A percentile compares a stretch with the other conserved stretches of the same genome.
These are phyloP conservation scores for Phytophthora hibernalis DNA, from an alignment of 352 stramenopile genomes.

Conservation along the genomic window DNA sequence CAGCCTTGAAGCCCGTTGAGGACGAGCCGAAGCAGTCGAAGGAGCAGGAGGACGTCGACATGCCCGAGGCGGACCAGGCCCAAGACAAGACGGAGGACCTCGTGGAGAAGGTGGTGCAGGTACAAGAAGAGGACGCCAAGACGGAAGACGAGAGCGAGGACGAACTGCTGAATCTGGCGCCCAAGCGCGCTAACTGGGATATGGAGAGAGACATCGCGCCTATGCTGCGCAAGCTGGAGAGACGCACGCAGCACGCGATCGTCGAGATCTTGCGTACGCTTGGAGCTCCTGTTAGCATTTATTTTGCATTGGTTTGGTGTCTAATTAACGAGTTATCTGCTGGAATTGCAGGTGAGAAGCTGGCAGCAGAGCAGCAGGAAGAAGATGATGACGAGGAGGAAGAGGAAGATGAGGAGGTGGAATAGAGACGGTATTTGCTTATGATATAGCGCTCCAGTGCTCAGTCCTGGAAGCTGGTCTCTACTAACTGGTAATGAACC, in stretches of 20 bases:
- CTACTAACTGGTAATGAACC: too few relatives aligned
- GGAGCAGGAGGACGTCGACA: constrained; percentile 27
- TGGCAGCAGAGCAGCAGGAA: constrained; percentile 76
- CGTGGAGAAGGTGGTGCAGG: constrained; percentile 36
- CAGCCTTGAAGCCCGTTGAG: constrained; percentile 6
- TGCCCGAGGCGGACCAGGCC: constrained; percentile 1
- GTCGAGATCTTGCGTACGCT: constrained; percentile 87
- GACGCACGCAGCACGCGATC: constrained; percentile 85
- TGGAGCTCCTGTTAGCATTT: neutral
- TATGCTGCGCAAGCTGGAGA: constrained; percentile 89
- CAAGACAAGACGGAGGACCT: constrained; percentile 13
- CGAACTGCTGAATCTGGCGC: constrained; percentile 77
- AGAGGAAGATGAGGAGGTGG: constrained; percentile 11
- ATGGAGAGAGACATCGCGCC: constrained; percentile 88
- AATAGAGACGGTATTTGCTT: constrained; percentile 13
- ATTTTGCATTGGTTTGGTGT: neutral
- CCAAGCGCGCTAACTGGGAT: constrained; percentile 89
- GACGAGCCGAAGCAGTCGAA: constrained; percentile 28
- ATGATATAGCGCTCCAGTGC: constrained; percentile 27
- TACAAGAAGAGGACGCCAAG: constrained; percentile 32
- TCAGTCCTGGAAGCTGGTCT: neutral
- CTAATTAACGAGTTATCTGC: neutral
- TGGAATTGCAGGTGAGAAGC: constrained; percentile 70
- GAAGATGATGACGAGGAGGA: constrained; percentile 42
- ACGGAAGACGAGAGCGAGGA: constrained; percentile 60